Conservation (phyloP, 352 stramenopile genomes). For the Phytophthora sp. region DNA sequence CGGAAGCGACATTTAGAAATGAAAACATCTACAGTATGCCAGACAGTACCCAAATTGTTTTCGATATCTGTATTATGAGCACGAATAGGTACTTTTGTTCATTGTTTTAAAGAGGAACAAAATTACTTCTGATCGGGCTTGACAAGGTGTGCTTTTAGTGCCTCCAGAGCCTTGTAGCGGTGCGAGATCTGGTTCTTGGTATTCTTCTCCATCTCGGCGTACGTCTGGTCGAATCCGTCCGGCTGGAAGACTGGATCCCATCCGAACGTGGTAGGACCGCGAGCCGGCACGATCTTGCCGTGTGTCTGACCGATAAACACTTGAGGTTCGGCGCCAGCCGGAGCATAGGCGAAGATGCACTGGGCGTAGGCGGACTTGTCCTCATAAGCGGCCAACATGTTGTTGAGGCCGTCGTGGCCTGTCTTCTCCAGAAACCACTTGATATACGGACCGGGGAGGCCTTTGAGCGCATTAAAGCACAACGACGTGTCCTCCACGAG, state of each 20-base stretch:
- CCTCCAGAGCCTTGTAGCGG: slow-evolving; percentile 83
- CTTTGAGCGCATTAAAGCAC: slow-evolving; percentile 96
- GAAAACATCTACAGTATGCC: background rate
- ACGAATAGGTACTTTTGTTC: no score
- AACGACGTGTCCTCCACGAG: slow-evolving; percentile 97
- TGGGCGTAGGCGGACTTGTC: slow-evolving; percentile 97
- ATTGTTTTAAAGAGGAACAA: no score
- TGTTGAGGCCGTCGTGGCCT: slow-evolving; percentile 93
- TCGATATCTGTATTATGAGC: no score
- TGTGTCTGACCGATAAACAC: slow-evolving; percentile 94
- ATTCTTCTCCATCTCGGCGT: slow-evolving; percentile 91
- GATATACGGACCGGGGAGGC: slow-evolving; percentile 96
- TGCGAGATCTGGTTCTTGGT: slow-evolving; percentile 93
- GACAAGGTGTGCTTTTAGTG: slow-evolving; percentile 53
- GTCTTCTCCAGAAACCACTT: slow-evolving; percentile 99
- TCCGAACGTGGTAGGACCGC: slow-evolving; percentile 85
- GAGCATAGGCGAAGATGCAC: slow-evolving; percentile 96
- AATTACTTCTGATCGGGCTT: slow-evolving; percentile 35
- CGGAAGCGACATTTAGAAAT: slow-evolving; percentile 21
- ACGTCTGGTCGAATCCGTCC: slow-evolving; percentile 83
- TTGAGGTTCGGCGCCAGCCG: slow-evolving; percentile 75
- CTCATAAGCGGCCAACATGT: slow-evolving; percentile 93
- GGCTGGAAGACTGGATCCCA: slow-evolving; percentile 94
- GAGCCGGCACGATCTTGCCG: slow-evolving; percentile 93
- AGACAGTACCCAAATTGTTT: no score